These are phyloP conservation scores for Acanthochlamys bracteata DNA, from an alignment of 106 monocot genomes.

Conservation along the genomic window DNA sequence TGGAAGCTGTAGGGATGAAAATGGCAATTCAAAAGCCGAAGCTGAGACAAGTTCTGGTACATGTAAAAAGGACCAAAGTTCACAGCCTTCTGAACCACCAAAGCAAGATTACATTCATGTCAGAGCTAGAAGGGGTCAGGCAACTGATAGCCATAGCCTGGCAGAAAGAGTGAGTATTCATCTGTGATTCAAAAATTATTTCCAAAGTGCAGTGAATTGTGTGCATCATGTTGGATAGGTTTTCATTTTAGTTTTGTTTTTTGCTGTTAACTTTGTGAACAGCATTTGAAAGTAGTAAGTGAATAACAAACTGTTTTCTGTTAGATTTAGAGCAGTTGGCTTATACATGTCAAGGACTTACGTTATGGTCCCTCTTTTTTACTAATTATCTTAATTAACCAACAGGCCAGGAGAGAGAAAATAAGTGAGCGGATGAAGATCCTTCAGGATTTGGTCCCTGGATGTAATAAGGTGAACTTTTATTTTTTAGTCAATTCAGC, in stretches of 20 bases:
- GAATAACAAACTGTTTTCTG: too few species aligned
- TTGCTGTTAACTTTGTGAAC: not conserved
- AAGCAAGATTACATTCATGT: conserved; percentile 86
- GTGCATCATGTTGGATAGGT: not conserved
- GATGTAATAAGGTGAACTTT: conserved; percentile 61
- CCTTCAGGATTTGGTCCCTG: conserved; percentile 87
- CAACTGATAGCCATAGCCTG: conserved; percentile 96
- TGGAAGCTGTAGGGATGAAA: conserved; percentile 35
- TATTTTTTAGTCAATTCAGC: too few species aligned
- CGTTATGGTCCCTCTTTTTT: not conserved
- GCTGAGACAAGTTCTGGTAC: conserved; percentile 38
- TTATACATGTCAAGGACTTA: not conserved
- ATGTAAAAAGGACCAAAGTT: conserved; percentile 45
- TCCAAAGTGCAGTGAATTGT: not conserved
- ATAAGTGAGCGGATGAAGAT: conserved; percentile 89
- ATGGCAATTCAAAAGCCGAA: conserved; percentile 45
- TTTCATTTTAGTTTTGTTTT: not conserved
- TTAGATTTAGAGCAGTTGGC: too few species aligned
- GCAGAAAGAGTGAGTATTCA: conserved; percentile 69
- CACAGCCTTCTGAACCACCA: conserved; percentile 33
- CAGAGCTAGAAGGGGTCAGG: conserved; percentile 92
- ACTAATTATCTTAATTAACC: conserved; percentile 4
- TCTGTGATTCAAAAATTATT: not conserved
- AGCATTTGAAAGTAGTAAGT: not conserved
- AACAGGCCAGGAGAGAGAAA: conserved; percentile 81